Base-by-base conservation (phyloP, 164 flowering plant species). In the Vitis rupestris region DNA sequence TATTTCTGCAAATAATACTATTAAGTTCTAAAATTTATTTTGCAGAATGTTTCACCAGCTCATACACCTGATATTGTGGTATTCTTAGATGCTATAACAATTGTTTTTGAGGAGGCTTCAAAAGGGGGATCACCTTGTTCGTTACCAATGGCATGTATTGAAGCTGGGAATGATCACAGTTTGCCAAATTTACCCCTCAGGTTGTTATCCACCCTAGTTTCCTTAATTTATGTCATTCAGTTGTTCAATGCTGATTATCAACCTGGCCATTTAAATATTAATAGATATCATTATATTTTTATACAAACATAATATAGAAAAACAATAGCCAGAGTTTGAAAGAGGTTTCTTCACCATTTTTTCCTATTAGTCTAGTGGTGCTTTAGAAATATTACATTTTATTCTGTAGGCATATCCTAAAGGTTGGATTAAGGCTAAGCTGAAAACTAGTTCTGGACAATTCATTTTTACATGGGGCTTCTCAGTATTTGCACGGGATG, bases 131-230 rank as follows among this genome's bases (percentile, higher is more conserved):
- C 86, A 23, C 89, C 91, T 59, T 56, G 82, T 37, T 86, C 89
- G 55, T 78, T 91, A 56, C 99, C 98, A 51, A 82, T 91, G 78
- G 88, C 97, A 67, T 95, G 92, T 69, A 86, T 89, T 76, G 97
- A 91, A 81, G 89, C 97, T 77, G 99, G 98, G 66, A 78, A 78
- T 70, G 88, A 85, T 30, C 79, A 88, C 75, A 74, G 85, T 74
- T 78, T 95, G 68, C 98, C 99, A 73, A 90, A 95, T 86, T 76
- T 95, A 70, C 81, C 91, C 60, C 87, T 95, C 82, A 90, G 98
- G 99, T 91, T 77, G 64, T 76, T 82, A 29, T 75, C 69, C 31
- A 50, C 56, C 63, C 53, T 55, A 47, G 59, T 48, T 17, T 61
- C 55, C 67, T 69, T 64, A 51, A 37, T 71, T 50, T 71, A 49